These are phyloP conservation scores for Lasiosphaeria miniovina DNA, from an alignment of 495 filamentous ascomycete species.

Conservation along the genomic window DNA sequence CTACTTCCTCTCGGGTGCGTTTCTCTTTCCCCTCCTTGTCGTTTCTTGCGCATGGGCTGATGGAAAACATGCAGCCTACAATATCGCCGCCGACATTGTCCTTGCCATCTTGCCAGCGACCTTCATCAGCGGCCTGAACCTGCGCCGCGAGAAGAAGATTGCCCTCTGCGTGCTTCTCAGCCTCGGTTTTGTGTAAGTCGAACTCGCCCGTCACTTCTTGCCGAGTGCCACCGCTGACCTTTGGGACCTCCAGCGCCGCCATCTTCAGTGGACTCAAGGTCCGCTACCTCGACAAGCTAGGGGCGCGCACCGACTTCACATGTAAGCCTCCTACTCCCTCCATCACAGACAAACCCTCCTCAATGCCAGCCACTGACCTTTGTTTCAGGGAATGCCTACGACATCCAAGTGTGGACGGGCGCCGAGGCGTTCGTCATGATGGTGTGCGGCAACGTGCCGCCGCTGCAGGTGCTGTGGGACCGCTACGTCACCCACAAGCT, in stretches of 20 bases:
- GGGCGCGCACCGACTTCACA: not conserved
- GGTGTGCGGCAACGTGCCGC: conserved; percentile 5
- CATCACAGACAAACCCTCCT: not conserved
- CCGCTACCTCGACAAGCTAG: conserved; percentile 3
- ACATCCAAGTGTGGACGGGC: conserved; percentile 2
- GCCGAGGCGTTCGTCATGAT: conserved; percentile 7
- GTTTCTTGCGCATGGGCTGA: not conserved
- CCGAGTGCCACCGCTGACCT: not conserved
- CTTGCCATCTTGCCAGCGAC: conserved; percentile 4
- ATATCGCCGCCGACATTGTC: conserved; percentile 1
- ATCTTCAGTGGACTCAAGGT: not conserved
- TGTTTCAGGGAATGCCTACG: conserved; percentile 1
- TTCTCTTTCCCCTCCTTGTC: not conserved
- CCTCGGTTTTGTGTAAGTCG: conserved; percentile 1
- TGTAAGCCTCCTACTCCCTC: not conserved
- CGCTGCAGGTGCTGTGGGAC: conserved; percentile 1
- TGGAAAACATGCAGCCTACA: not conserved
- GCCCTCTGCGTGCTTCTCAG: conserved; percentile 3
- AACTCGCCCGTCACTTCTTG: not conserved
- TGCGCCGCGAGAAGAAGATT: not conserved
- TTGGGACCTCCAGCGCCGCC: not conserved
- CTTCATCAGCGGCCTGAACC: not conserved
- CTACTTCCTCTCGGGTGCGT: conserved; percentile 4
- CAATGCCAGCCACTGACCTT: not conserved
- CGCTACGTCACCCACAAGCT: not conserved